Conservation (phyloP, 768 basidiomycete species). For the Tremella mesenterica region DNA sequence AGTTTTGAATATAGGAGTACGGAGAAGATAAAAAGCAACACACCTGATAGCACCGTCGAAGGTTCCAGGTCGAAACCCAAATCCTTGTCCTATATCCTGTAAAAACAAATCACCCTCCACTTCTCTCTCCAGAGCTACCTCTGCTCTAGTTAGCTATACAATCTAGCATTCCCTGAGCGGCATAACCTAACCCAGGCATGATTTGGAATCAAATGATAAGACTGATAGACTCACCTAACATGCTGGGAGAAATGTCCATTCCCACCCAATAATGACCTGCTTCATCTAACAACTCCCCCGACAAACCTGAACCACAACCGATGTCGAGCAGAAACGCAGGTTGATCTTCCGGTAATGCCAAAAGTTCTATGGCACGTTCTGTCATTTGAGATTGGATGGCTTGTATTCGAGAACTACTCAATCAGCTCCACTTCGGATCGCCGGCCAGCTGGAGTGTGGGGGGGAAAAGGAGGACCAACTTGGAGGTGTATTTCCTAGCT, state of each 20-base stretch:
- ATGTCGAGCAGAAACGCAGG: conserved; percentile 86
- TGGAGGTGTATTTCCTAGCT: conserved; percentile 92
- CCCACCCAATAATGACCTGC: conserved; percentile 89
- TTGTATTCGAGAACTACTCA: conserved; percentile 76
- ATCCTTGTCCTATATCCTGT: conserved; percentile 96
- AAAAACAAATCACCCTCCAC: conserved; percentile 93
- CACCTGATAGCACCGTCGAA: conserved; percentile 98
- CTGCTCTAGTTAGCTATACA: conserved; percentile 50
- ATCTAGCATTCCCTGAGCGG: neutral
- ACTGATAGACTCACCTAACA: conserved; percentile 65
- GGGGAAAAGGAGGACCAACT: conserved; percentile 51
- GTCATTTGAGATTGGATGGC: conserved; percentile 98
- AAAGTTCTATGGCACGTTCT: conserved; percentile 81
- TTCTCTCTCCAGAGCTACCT: conserved; percentile 90
- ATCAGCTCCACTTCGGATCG: neutral
- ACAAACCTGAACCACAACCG: conserved; percentile 93
- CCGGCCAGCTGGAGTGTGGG: neutral
- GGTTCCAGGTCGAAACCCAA: conserved; percentile 90
- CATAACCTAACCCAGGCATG: neutral
- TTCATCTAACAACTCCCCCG: conserved; percentile 91
- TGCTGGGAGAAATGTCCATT: conserved; percentile 88
- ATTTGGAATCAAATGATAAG: neutral
- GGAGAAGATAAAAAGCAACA: neutral
- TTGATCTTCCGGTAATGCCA: conserved; percentile 69
- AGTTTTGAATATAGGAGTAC: no score